Percentiles rank a stretch among this genome's conserved stretches.
phyloP scores from a whole-genome alignment of 257 asterid genomes.

The Cordia subcordata region DNA sequence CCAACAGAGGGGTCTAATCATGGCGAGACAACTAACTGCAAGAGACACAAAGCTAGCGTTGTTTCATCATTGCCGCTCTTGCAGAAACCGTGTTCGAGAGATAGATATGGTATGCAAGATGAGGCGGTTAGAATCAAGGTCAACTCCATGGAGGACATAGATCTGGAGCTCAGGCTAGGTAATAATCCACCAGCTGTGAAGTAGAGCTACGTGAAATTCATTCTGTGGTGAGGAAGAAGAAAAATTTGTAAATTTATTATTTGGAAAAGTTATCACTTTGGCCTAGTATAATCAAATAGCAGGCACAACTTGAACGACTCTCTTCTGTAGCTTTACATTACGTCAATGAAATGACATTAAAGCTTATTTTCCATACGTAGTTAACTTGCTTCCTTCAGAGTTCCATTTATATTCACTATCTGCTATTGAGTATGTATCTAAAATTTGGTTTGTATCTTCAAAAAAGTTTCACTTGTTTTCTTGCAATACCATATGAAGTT shows the following conservation, averaged over 20 bases:
- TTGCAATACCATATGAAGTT: no score
- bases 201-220: constrained; percentile 11
- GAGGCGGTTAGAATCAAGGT: constrained; percentile 9
- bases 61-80: constrained; percentile 12
- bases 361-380: neutral
- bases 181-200: constrained; percentile 35
- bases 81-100: constrained; percentile 14
- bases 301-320: neutral
- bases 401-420: no score
- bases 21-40: constrained; percentile 9
- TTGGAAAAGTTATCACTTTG: neutral
- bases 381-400: no score
- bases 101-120: constrained; percentile 7
- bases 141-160: constrained; percentile 40
- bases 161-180: constrained; percentile 81
- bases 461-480: no score
- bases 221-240: neutral
- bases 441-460: no score
- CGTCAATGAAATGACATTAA: neutral
- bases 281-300: neutral
- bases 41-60: constrained; percentile 25
- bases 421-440: no score
- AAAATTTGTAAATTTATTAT: no score
- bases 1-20: neutral
- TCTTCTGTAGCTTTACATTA: neutral